These are phyloP conservation scores for Tremella mesenterica DNA, from an alignment of 768 basidiomycete genomes.

Conservation along the genomic window DNA sequence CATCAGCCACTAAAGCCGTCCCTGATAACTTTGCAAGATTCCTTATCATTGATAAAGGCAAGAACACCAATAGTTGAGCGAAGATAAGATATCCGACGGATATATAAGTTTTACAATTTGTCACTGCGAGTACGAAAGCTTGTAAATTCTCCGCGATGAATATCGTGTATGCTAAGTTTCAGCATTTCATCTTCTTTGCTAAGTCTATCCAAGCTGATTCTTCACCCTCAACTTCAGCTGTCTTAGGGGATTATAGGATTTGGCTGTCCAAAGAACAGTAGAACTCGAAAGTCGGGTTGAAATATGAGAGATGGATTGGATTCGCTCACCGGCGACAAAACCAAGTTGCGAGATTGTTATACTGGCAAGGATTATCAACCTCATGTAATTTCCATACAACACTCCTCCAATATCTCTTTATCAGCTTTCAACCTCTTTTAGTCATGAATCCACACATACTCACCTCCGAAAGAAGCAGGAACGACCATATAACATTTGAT, in stretches of 20 bases:
- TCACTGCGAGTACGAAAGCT: constrained; percentile 74
- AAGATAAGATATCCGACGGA: constrained; percentile 69
- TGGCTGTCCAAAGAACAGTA: too few relatives aligned
- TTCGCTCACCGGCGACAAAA: constrained; percentile 29
- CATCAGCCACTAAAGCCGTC: constrained; percentile 86
- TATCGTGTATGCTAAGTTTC: constrained; percentile 70
- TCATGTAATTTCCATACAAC: constrained; percentile 88
- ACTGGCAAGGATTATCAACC: constrained; percentile 73
- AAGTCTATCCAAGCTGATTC: too few relatives aligned
- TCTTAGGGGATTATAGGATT: too few relatives aligned
- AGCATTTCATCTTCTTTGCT: too few relatives aligned
- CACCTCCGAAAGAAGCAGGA: constrained; percentile 86
- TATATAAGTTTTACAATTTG: constrained; percentile 60
- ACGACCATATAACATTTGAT: constrained; percentile 79
- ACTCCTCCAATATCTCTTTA: constrained; percentile 77
- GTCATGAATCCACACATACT: constrained; percentile 24
- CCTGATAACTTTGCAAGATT: constrained; percentile 91
- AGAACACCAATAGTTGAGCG: constrained; percentile 71
- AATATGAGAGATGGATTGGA: not conserved
- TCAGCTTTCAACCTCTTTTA: not conserved
- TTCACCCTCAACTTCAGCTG: too few relatives aligned
- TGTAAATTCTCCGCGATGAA: constrained; percentile 86
- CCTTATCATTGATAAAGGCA: constrained; percentile 79
- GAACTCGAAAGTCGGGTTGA: not conserved
- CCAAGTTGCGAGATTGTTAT: constrained; percentile 68